phyloP scores from a whole-genome alignment of 192 early-diverging fungal species.

The Podila horticola region DNA sequence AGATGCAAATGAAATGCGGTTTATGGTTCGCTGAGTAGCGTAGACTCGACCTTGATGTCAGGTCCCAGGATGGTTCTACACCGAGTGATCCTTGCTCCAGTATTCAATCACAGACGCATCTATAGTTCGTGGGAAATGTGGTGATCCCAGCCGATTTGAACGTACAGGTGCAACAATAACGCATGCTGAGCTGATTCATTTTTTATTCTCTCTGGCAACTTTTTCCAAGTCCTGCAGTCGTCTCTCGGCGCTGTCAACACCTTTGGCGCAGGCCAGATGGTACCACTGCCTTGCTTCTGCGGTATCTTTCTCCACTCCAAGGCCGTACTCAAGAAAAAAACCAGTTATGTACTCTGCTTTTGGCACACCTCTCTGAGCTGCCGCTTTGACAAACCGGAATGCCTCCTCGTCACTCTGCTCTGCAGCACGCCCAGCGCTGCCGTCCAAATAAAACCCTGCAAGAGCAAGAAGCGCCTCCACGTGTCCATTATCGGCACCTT shows the following conservation, averaged over 20 bases:
- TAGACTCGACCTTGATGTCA: too few relatives aligned
- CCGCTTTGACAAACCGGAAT: constrained; percentile 33
- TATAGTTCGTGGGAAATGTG: too few relatives aligned
- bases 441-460: constrained; percentile 83
- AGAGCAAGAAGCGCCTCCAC: constrained; percentile 86
- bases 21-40: too few relatives aligned
- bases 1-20: too few relatives aligned
- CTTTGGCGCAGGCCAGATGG: constrained; percentile 42
- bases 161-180: too few relatives aligned
- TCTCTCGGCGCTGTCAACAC: constrained; percentile 32
- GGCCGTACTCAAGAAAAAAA: constrained; percentile 45
- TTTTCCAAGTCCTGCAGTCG: constrained; percentile 29
- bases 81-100: too few relatives aligned
- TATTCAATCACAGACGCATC: too few relatives aligned
- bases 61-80: too few relatives aligned
- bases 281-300: constrained; percentile 45
- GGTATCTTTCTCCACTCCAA: constrained; percentile 31
- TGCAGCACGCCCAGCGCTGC: constrained; percentile 51
- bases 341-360: constrained; percentile 51
- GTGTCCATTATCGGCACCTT: constrained; percentile 84
- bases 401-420: constrained; percentile 49
- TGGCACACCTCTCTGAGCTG: constrained; percentile 35
- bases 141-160: too few relatives aligned
- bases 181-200: too few relatives aligned
- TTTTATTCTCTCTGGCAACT: not conserved